These are phyloP conservation scores for Coemansia sp. DNA, from an alignment of 192 early-diverging fungal genomes.

Conservation along the genomic window DNA sequence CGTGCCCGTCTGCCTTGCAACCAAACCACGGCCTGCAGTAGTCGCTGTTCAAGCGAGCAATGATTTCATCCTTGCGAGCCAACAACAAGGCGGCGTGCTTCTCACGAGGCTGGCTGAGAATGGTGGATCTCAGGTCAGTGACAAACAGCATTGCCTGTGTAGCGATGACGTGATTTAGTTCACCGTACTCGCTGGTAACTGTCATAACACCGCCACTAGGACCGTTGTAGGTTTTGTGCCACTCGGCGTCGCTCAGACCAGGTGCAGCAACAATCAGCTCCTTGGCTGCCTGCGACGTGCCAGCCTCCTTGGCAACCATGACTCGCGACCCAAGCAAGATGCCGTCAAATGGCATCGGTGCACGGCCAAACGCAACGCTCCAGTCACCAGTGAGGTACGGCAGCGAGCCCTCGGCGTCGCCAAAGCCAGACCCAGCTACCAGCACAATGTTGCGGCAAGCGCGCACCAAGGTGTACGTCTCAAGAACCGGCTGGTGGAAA, in stretches of 20 bases:
- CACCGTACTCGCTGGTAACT: slow-evolving; percentile 84
- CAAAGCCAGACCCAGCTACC: slow-evolving; percentile 90
- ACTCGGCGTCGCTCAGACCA: slow-evolving; percentile 74
- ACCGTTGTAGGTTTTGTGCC: slow-evolving; percentile 82
- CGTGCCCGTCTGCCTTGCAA: slow-evolving; percentile 66
- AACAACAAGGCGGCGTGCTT: slow-evolving; percentile 69
- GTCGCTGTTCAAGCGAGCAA: slow-evolving; percentile 82
- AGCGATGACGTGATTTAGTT: slow-evolving; percentile 90
- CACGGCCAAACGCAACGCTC: slow-evolving; percentile 70
- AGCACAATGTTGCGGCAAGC: slow-evolving; percentile 75
- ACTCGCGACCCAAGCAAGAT: slow-evolving; percentile 93
- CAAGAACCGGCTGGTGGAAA: slow-evolving; percentile 84
- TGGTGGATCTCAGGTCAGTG: slow-evolving; percentile 76
- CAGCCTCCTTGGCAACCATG: slow-evolving; percentile 89
- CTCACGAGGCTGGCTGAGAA: slow-evolving; percentile 79
- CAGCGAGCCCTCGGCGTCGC: slow-evolving; percentile 77
- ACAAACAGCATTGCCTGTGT: slow-evolving; percentile 76
- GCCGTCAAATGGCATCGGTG: slow-evolving; percentile 96
- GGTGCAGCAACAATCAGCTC: slow-evolving; percentile 81
- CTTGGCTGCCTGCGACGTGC: slow-evolving; percentile 76
- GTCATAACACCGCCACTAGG: slow-evolving; percentile 79
- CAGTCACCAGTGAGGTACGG: slow-evolving; percentile 95
- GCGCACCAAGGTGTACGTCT: slow-evolving; percentile 66
- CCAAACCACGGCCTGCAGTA: slow-evolving; percentile 96
- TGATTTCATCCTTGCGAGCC: slow-evolving; percentile 75